Percentiles rank a stretch among this genome's conserved stretches.
Conservation (phyloP, 768 basidiomycete species). For the Aureoboletus auriporus region DNA sequence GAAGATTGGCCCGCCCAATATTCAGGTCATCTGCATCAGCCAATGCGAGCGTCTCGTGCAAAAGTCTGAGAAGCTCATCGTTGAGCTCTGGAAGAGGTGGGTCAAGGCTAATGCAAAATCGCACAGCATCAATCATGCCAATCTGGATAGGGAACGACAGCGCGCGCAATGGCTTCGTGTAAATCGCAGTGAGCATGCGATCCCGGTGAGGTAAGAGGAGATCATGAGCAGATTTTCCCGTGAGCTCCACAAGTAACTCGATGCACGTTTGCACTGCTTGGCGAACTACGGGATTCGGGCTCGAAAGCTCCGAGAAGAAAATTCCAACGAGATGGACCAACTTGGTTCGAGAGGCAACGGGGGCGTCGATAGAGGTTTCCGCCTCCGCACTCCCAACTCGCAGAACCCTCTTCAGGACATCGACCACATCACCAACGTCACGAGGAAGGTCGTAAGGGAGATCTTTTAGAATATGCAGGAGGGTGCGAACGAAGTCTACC, state of each 20-base stretch:
- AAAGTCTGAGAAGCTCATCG: conserved; percentile 85
- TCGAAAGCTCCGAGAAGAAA: conserved; percentile 85
- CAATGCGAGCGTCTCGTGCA: conserved; percentile 91
- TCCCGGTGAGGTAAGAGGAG: conserved; percentile 84
- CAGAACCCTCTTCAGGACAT: conserved; percentile 68
- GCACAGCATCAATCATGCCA: conserved; percentile 95
- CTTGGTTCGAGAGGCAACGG: conserved; percentile 45
- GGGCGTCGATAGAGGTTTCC: conserved; percentile 43
- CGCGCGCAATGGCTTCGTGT: conserved; percentile 93
- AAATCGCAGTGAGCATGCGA: conserved; percentile 84
- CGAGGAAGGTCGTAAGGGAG: conserved; percentile 86
- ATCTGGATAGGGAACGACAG: conserved; percentile 94
- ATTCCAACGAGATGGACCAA: conserved; percentile 71
- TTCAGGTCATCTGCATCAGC: conserved; percentile 94
- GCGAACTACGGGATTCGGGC: conserved; percentile 81
- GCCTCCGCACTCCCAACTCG: conserved; percentile 52
- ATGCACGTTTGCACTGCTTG: conserved; percentile 81
- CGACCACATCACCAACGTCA: conserved; percentile 72
- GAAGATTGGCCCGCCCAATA: conserved; percentile 67
- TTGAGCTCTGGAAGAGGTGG: conserved; percentile 90
- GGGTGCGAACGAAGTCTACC: conserved; percentile 83
- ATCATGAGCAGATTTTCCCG: conserved; percentile 66
- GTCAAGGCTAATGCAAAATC: conserved; percentile 85
- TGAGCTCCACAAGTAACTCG: conserved; percentile 68
- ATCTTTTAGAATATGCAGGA: conserved; percentile 91